phyloP scores from a whole-genome alignment of 805 yeast genomes.

The Kodamaea laetipori region DNA sequence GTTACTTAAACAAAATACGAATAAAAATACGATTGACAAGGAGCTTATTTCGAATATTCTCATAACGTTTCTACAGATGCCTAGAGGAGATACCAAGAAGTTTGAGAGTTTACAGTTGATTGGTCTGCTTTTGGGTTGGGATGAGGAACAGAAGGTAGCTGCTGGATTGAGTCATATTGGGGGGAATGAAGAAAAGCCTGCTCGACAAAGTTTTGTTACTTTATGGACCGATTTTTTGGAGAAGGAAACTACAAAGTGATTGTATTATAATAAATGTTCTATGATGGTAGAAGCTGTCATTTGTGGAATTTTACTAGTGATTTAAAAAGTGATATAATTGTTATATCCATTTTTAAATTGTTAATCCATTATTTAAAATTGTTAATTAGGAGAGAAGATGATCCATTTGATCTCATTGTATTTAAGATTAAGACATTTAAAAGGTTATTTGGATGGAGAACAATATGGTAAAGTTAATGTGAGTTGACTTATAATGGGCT shows the following conservation, averaged over 20 bases:
- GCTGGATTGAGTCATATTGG: constrained; percentile 62
- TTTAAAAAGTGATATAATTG: no score
- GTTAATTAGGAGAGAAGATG: no score
- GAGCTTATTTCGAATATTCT: constrained; percentile 86
- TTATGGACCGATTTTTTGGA: constrained; percentile 81
- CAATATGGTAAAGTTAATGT: no score
- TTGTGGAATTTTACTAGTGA: no score
- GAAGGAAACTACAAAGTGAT: constrained; percentile 55
- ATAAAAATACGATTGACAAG: constrained; percentile 74
- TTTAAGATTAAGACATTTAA: no score
- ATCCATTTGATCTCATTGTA: no score
- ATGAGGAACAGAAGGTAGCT: constrained; percentile 69
- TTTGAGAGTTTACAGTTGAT: constrained; percentile 88
- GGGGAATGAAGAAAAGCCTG: constrained; percentile 25
- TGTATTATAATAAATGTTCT: constrained; percentile 3
- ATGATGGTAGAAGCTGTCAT: no score
- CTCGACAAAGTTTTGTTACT: constrained; percentile 62
- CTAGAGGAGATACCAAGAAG: constrained; percentile 92
- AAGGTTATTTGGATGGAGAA: no score
- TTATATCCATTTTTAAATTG: no score
- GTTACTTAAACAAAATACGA: constrained; percentile 75
- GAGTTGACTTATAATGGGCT: no score
- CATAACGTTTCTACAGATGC: constrained; percentile 80
- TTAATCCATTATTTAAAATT: no score
- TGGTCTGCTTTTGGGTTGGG: constrained; percentile 85